phyloP scores from a whole-genome alignment of 179 eudicot genomes.

The Heliamphora pulchella region DNA sequence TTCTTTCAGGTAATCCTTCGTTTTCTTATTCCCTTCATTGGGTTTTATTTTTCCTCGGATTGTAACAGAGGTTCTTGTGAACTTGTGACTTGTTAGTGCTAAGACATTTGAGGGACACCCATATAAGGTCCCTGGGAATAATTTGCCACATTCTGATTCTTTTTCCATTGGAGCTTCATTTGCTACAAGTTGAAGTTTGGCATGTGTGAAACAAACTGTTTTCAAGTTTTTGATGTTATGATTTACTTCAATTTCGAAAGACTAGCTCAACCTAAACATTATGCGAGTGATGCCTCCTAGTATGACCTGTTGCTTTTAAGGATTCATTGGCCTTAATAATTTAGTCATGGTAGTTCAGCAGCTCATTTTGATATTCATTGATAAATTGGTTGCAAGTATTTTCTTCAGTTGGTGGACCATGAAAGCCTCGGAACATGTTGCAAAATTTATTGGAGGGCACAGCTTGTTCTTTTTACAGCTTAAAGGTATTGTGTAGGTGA shows the following conservation, averaged over 20 bases:
- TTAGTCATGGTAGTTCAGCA: not conserved
- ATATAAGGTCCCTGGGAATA: slow-evolving; percentile 11
- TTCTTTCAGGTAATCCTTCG: slow-evolving; percentile 21
- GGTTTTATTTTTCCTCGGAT: not conserved
- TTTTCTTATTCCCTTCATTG: not conserved
- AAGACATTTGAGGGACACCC: slow-evolving; percentile 9
- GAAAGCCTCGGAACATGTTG: too few species aligned
- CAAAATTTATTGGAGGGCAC: too few species aligned
- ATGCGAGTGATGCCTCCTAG: not conserved
- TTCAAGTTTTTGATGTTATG: not conserved
- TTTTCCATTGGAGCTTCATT: not conserved
- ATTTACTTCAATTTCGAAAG: not conserved
- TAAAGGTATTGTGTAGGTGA: too few species aligned
- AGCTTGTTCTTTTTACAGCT: too few species aligned
- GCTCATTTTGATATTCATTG: not conserved
- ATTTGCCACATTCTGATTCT: slow-evolving; percentile 13
- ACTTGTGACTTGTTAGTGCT: slow-evolving; percentile 8
- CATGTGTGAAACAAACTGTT: not conserved
- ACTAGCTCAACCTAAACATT: too few species aligned
- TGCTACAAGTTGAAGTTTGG: not conserved
- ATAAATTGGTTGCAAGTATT: not conserved
- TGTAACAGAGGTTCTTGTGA: slow-evolving; percentile 10
- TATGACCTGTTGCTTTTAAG: too few species aligned
- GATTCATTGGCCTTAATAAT: not conserved
- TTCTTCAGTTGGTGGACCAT: too few species aligned